Base-by-base conservation (phyloP, 345 rosid species). In the Isatis tinctoria region DNA sequence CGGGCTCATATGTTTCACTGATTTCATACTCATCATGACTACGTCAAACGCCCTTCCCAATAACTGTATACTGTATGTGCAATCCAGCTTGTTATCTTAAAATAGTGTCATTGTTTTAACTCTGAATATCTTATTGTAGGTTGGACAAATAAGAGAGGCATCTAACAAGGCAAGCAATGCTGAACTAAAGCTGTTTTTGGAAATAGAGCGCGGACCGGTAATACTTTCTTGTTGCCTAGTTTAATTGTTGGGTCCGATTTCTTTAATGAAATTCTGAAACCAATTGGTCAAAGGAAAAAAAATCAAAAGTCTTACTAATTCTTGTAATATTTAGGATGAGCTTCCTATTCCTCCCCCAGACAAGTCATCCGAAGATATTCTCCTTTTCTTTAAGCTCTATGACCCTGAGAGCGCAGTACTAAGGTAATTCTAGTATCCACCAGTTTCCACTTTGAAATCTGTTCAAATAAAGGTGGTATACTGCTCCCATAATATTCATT, bases 321-420 rank as follows among this genome's bases (percentile, higher is more conserved):
- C 18, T 60, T 61, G 4, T 67, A 60, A 71, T 27, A 20, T 77
- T 58, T 81, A 95, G 99, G 99, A 95, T 89, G 79, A 78, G 68
- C 80, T 33, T 41, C 91, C 96, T 54, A 63, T 87, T 68, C 76
- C 87, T 37, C 87, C 82, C 40, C 92, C 86, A 13, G 89, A 85
- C 32, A 95, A 86, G 77, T 80, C 92, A 16, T 76, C 81, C 62
- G 99, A 85, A 27, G 98, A 95, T 73, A 90, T 88, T 66, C 80
- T 95, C 44, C 89, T 95, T 48, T 95, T 95, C 82, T 89, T 95
- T 78, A 95, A 95, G 87, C 89, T 87, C 57, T 95, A 89, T 84
- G 91, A 88, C 75, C 96, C 97, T 8, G 86, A 74, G 76, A 92
- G 84, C 62, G 87, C 83, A 67, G 91, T 87, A 81, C 68, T 95